phyloP scores from a whole-genome alignment of 2,329 filamentous ascomycete species.

The Curvularia eragrostidis region DNA sequence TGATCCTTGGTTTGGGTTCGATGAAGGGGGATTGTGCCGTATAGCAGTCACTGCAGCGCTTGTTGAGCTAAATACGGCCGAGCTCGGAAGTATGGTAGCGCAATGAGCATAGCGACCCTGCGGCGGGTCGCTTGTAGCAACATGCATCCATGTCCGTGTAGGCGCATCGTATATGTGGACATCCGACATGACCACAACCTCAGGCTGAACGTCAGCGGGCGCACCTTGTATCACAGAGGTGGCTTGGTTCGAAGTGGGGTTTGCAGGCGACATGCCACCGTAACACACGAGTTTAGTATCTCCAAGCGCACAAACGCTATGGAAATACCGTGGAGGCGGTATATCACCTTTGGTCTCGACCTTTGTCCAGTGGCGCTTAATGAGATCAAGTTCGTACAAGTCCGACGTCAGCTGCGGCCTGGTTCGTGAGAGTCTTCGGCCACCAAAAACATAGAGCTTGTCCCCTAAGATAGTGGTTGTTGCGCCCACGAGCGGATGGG shows the following conservation, averaged over 20 bases:
- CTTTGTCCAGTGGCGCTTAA: conserved; percentile 91
- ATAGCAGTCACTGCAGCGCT: conserved; percentile 85
- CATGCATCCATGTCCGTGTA: conserved; percentile 82
- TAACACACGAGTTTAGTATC: conserved; percentile 98
- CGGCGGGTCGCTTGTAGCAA: conserved; percentile 80
- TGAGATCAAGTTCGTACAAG: conserved; percentile 90
- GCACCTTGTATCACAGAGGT: conserved; percentile 46
- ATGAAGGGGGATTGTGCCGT: conserved; percentile 83
- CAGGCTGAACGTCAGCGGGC: conserved; percentile 71
- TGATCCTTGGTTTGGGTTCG: conserved; percentile 84
- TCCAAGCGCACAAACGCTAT: conserved; percentile 91
- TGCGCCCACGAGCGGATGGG: conserved; percentile 88
- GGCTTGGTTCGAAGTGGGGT: conserved; percentile 51
- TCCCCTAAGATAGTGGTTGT: conserved; percentile 95
- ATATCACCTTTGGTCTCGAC: conserved; percentile 83
- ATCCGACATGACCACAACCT: conserved; percentile 97
- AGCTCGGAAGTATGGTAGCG: conserved; percentile 87
- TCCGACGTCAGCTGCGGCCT: conserved; percentile 86
- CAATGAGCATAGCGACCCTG: conserved; percentile 97
- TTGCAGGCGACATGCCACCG: conserved; percentile 91
- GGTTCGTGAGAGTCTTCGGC: conserved; percentile 82
- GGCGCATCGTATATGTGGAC: conserved; percentile 93
- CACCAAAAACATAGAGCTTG: conserved; percentile 96
- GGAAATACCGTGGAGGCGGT: conserved; percentile 92
- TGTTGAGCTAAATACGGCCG: conserved; percentile 83